Percentiles rank a stretch among this genome's conserved stretches.
phyloP scores from a whole-genome alignment of 2,329 filamentous ascomycete species.

The Colletotrichum siamense region DNA sequence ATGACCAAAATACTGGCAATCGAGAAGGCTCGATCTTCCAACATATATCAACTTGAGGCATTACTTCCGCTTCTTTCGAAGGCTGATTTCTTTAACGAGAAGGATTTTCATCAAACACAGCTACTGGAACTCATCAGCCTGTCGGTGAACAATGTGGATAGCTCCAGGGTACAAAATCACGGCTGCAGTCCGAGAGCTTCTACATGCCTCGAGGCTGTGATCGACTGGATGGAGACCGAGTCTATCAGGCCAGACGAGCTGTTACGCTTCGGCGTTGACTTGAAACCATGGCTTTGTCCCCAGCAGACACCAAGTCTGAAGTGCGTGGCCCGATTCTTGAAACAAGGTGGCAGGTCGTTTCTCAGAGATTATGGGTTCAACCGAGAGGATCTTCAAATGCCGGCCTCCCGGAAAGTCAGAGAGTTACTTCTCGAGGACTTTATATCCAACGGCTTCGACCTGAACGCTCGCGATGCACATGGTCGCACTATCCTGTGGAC shows the following conservation, averaged over 20 bases:
- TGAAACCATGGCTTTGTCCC: neutral
- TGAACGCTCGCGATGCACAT: neutral
- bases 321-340: neutral
- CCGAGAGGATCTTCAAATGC: neutral
- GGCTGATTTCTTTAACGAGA: neutral
- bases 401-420: neutral
- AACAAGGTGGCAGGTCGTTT: neutral
- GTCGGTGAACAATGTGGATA: neutral
- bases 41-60: neutral
- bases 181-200: neutral
- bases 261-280: accelerated
- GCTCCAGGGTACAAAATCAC: neutral
- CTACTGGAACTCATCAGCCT: neutral
- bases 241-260: neutral
- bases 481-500: neutral
- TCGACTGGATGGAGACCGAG: neutral
- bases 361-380: neutral
- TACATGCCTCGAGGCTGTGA: neutral
- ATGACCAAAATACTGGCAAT: neutral
- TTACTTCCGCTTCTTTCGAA: neutral
- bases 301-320: neutral
- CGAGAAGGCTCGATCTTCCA: neutral
- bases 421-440: neutral
- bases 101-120: accelerated
- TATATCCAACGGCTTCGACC: neutral